Conservation (phyloP, 805 yeast species). For the Saturnispora kantuleensis region DNA sequence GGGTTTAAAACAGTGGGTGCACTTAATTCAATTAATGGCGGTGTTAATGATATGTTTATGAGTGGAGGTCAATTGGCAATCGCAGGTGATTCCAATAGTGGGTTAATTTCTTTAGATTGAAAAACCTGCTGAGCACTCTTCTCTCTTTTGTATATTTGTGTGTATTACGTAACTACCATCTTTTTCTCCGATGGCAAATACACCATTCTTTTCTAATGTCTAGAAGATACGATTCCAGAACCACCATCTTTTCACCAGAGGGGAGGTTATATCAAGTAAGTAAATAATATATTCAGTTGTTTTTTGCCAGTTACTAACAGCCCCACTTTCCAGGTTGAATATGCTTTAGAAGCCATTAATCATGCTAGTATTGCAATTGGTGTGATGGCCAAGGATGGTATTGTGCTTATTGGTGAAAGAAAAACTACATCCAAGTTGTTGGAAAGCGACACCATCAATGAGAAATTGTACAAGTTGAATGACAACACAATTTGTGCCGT, state of each 20-base stretch:
- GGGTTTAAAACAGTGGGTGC: slow-evolving; percentile 3
- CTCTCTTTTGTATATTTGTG: background rate
- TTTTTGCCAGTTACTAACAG: too few species aligned
- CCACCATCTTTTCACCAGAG: slow-evolving; percentile 97
- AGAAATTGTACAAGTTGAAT: slow-evolving; percentile 79
- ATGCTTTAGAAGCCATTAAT: slow-evolving; percentile 78
- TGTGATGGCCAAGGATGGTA: slow-evolving; percentile 70
- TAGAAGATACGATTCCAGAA: slow-evolving; percentile 98
- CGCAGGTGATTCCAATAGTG: background rate
- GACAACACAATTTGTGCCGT: slow-evolving; percentile 74
- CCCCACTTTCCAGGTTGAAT: slow-evolving; percentile 50
- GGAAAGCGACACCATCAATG: slow-evolving; percentile 90
- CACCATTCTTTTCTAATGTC: slow-evolving; percentile 38
- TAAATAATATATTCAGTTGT: slow-evolving; percentile 4
- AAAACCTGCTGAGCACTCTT: background rate
- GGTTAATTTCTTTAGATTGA: too few species aligned
- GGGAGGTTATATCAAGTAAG: slow-evolving; percentile 89
- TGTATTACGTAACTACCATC: background rate
- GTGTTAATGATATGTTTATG: background rate
- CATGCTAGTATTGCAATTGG: slow-evolving; percentile 82
- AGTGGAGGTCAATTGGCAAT: background rate
- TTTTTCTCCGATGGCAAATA: background rate
- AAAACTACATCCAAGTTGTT: slow-evolving; percentile 87
- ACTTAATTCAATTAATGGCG: background rate
- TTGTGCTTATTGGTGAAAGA: slow-evolving; percentile 93